Base-by-base conservation (phyloP, 352 stramenopile genomes). In the Phytopythium oedochilum region DNA sequence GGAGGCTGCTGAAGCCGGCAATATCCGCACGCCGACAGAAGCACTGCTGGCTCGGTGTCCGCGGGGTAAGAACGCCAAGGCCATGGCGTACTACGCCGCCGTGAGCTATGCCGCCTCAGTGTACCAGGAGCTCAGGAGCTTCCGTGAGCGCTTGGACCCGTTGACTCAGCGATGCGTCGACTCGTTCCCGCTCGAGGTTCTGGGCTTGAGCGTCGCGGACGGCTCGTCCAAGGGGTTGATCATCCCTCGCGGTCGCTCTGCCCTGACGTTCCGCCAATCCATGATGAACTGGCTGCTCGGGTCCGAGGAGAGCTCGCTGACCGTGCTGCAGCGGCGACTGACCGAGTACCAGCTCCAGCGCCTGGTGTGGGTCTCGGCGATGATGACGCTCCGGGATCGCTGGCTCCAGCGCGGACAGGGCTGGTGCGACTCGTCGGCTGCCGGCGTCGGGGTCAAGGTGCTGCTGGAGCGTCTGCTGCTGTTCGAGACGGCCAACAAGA, bases 71-170 rank as follows among this genome's bases (percentile, higher is more conserved):
- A 90, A 90, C 48, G 77, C 77, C 5, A 63, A 58, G 25, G 68
- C 73, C 5, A 90, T 90, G 80, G 75, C 80, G 2, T 71, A 81
- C 44, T 90, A 90, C 54, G 75, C 80, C 0, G 80, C 80, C 0
- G 55, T 90, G 17, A 83, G 78, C 42, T 74, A 85, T 22, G 67
- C 77, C 0, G 80, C 77, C 0, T 60, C 78, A 31, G 73, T 75
- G 17, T 90, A 72, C 59, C 73, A 90, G 52, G 76, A 90, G 43
- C 60, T 62, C 11, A 70, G 70, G 23, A 78, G 75, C 23, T 90
- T 90, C 58, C 70, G 64, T 3, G 61, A 63, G 9, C 80, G 77
- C 23, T 53, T 88, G 17, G 75, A 87, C 45, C 45, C 59, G 2
- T 43, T 54, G 5, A 71, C 63, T 23, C 60, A 71, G 23, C 66